Base-by-base conservation (phyloP, 2,329 filamentous ascomycete genomes). In the Fusarium irregulare region DNA sequence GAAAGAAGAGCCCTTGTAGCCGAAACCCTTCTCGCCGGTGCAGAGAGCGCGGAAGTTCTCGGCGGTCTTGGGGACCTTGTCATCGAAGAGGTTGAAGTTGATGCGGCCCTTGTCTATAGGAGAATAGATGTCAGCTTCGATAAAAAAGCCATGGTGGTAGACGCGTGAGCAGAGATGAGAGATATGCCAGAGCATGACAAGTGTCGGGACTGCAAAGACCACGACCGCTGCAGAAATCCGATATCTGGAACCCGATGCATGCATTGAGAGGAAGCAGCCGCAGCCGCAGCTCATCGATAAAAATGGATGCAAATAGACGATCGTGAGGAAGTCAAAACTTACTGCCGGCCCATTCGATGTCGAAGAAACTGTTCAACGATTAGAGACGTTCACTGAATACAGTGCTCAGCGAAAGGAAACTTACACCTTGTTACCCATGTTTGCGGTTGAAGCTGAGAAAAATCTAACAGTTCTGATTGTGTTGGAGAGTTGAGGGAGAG, bases 61-160 rank as follows among this genome's bases (percentile, higher is more conserved):
- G 75, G 88, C 86, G 60, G 95, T 98, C 89, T 92, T 96, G 82
- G 95, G 95, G 80, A 97, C 93, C 68, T 90, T 87, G 74, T 93
- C 88, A 80, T 95, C 88, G 87, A 86, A 97, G 80, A 98, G 93
- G 77, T 91, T 90, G 87, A 98, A 97, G 86, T 89, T 92, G 87
- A 98, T 92, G 80, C 92, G 91, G 78, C 92, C 93, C 55, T 76
- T 77, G 84, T 82, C 93, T 93, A 75, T 71, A 67, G 47, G 20
- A 40, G 58, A 47, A 54, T 16, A 18, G 30, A 16, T 20, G 64
- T 79, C 68, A 76, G 74, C 62, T 56, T 56, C 41, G 44, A 50
- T 48, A 21, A 20, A 25, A 48, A 18, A 45, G 11, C 40, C 41
- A 16, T 18, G 30, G 11, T 16, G 47, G 16, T 34, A 13, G 13